Percentiles rank a stretch among this genome's conserved stretches.
Conservation (phyloP, 1,284 basidiomycete genomes). For the Austroboletus novae-zelandiae region DNA sequence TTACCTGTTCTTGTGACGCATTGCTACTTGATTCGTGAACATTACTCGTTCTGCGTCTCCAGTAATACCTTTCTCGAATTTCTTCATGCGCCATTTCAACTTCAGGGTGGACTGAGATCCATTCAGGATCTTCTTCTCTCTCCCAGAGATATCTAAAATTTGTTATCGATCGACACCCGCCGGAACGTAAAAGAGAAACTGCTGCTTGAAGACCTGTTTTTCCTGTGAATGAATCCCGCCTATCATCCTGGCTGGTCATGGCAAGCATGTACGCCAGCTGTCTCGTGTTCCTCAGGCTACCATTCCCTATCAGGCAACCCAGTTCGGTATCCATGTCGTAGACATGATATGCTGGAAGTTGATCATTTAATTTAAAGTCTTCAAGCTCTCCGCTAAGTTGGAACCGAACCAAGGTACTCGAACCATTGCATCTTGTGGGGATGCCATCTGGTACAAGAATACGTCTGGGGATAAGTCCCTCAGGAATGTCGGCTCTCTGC, state of each 20-base stretch:
- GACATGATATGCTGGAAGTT: no score
- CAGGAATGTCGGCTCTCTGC: background rate
- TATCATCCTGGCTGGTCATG: background rate
- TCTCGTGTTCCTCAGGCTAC: no score
- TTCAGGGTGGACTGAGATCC: background rate
- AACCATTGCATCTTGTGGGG: no score
- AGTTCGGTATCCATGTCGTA: no score
- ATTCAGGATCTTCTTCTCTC: background rate
- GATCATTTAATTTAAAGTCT: background rate
- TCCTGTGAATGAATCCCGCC: background rate
- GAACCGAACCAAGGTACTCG: no score
- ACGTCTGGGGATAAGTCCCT: slow-evolving; percentile 14
- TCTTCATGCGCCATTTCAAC: background rate
- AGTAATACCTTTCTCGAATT: background rate
- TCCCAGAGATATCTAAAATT: no score
- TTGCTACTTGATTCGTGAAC: no score
- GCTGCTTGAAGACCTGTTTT: background rate
- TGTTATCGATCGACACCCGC: background rate
- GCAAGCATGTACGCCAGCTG: no score
- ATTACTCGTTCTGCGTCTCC: background rate
- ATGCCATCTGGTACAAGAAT: slow-evolving; percentile 40
- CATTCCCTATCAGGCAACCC: no score
- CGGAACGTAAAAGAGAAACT: background rate
- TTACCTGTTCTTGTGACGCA: no score
- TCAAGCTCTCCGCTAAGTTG: no score